These are phyloP conservation scores for Aaosphaeria pasadenensis DNA, from an alignment of 2,329 filamentous ascomycete species.

Conservation along the genomic window DNA sequence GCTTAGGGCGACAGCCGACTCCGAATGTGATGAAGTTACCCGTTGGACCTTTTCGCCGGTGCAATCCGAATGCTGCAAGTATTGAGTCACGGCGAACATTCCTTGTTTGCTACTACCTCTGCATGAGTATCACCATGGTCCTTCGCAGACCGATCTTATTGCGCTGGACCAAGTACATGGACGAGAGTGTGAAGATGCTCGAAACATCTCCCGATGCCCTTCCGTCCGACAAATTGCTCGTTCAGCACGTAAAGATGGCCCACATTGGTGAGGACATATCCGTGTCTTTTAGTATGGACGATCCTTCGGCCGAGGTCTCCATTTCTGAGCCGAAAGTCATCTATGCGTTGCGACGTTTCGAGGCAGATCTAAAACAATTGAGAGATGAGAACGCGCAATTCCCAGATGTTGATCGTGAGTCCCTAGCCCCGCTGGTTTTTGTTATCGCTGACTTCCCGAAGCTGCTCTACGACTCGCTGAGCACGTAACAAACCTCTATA, in stretches of 20 bases:
- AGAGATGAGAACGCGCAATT: constrained; percentile 39
- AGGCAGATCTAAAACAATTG: constrained; percentile 46
- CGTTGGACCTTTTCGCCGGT: constrained; percentile 29
- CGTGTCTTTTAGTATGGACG: constrained; percentile 56
- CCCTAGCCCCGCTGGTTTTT: background rate
- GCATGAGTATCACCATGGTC: constrained; percentile 57
- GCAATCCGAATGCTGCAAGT: constrained; percentile 48
- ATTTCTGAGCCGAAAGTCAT: constrained; percentile 56
- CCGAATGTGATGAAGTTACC: constrained; percentile 38
- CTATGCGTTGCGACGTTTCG: constrained; percentile 54
- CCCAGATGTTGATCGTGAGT: constrained; percentile 33
- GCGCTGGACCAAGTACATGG: constrained; percentile 62
- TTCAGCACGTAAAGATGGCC: constrained; percentile 58
- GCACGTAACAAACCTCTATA: constrained; percentile 48
- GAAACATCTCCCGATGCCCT: constrained; percentile 55
- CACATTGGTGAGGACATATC: constrained; percentile 58
- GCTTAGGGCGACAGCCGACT: constrained; percentile 61
- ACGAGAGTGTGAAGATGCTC: constrained; percentile 58
- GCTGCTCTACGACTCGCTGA: constrained; percentile 43
- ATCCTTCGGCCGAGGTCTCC: constrained; percentile 48
- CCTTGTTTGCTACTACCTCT: constrained; percentile 60
- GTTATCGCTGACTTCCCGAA: constrained; percentile 10
- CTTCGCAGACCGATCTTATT: constrained; percentile 57
- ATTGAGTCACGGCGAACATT: constrained; percentile 59
- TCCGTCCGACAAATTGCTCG: constrained; percentile 55